Conservation (phyloP, 495 filamentous ascomycete genomes). For the Penicillium lividum region DNA sequence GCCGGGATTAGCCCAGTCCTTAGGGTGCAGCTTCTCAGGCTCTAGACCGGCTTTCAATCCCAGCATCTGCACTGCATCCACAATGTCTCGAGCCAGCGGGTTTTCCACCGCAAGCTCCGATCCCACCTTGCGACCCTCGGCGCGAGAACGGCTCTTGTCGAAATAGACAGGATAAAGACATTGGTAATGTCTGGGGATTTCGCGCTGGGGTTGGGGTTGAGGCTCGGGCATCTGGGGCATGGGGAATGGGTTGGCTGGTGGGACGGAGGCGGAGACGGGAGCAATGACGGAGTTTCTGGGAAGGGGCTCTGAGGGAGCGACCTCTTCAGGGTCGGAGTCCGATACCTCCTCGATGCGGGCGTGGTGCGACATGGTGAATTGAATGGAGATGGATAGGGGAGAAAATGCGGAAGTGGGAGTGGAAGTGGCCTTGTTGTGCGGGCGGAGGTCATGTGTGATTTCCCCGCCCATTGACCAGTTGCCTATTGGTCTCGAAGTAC, state of each 20-base stretch:
- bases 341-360: conserved; percentile 87
- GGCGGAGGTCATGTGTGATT: not conserved
- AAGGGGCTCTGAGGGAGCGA: conserved; percentile 70
- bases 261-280: conserved; percentile 33
- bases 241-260: conserved; percentile 24
- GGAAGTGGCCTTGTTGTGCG: conserved; percentile 1
- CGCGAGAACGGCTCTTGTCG: conserved; percentile 71
- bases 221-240: conserved; percentile 34
- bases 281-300: conserved; percentile 43
- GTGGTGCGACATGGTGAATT: conserved; percentile 68
- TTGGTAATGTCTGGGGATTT: conserved; percentile 74
- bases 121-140: conserved; percentile 76
- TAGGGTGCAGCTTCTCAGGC: conserved; percentile 87
- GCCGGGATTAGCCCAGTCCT: conserved; percentile 97
- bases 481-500: too few species aligned
- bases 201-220: conserved; percentile 39
- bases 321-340: conserved; percentile 73
- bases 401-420: not conserved
- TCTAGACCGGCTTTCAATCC: conserved; percentile 80
- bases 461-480: not conserved
- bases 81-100: conserved; percentile 87
- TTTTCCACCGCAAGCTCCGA: conserved; percentile 72
- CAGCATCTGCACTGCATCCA: conserved; percentile 73
- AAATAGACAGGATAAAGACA: conserved; percentile 97
- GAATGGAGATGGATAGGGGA: not conserved